These are phyloP conservation scores for Collariella sp. DNA, from an alignment of 495 filamentous ascomycete genomes.

Conservation along the genomic window DNA sequence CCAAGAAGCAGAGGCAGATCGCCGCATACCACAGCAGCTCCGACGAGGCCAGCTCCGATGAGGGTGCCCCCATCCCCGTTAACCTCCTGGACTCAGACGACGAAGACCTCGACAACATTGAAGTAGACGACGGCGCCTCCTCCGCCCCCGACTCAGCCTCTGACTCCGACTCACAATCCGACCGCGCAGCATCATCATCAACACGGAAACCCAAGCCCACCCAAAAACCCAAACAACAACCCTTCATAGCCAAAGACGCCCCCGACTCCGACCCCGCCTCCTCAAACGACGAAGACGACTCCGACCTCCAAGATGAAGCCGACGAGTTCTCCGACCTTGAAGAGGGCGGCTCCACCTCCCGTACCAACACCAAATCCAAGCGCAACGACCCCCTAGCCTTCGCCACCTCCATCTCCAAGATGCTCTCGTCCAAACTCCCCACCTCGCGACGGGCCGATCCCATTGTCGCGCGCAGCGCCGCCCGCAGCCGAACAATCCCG, in stretches of 20 bases:
- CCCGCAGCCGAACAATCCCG: conserved; percentile 56
- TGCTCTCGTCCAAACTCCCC: conserved; percentile 78
- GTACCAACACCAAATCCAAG: conserved; percentile 45
- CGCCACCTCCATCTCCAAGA: conserved; percentile 82
- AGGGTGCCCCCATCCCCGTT: conserved; percentile 52
- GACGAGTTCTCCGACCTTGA: conserved; percentile 29
- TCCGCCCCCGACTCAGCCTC: conserved; percentile 21
- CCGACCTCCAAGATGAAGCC: conserved; percentile 15
- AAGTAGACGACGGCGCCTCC: conserved; percentile 36
- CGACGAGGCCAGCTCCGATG: conserved; percentile 33
- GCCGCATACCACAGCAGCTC: conserved; percentile 67
- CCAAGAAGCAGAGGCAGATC: conserved; percentile 66
- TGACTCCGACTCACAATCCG: conserved; percentile 29
- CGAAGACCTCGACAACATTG: conserved; percentile 44
- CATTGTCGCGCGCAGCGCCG: conserved; percentile 69
- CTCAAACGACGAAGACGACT: conserved; percentile 27
- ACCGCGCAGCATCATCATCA: conserved; percentile 20
- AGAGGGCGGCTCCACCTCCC: conserved; percentile 25
- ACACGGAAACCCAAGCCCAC: conserved; percentile 13
- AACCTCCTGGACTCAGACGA: conserved; percentile 62
- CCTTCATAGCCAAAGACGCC: conserved; percentile 28
- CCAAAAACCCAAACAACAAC: conserved; percentile 15
- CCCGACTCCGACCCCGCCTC: conserved; percentile 26
- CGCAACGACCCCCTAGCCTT: conserved; percentile 88
- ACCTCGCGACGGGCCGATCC: conserved; percentile 74